Evolutionary conservation across 805 yeast species (phyloP), one percentile per base, ranked within the genome.

Genomic region (Grigorovia jiainica): DNA sequence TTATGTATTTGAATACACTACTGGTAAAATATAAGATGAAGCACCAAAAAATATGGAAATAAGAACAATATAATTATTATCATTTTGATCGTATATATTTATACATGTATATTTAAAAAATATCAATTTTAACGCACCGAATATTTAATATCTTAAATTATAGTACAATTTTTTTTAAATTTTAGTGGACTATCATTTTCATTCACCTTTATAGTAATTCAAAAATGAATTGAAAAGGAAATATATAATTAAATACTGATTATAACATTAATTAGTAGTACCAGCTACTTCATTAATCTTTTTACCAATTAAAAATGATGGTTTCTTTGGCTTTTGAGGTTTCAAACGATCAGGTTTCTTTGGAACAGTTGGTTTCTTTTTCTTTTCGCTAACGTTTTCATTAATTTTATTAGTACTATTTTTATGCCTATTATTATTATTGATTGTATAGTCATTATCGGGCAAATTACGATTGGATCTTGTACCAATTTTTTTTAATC

Each of bases 341-440:
- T 51, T 55, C 34, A 53, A 41, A 40, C 50, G 59, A 7, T 46
- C 53, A 1, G 87, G 87, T 49, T 77, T 79, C 23, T 79, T 78
- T 4, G 84, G 82, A 1, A 79, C 76, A 2, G 60, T 61, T 15
- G 61, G 59, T 46, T 54, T 48, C 40, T 49, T 34, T 50, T 58
- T 44, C 15, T 15, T 17, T 29, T 30, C 44, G 6, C 16, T 7
- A 10, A 13, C 3, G 15, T 13, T 27, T 13, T 10, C 31, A 27
- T 27, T n/a, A n/a, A n/a, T 27, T 50, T 38, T 49, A 51, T 39
- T 17, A 11, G 18, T 21, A 10, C 3, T 36, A 6, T 16, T 7
- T 31, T n/a, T 35, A 13, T 35, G 3, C 13, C 30, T 35, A 16
- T 16, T 16, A 24, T n/a, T 20, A 7, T 16, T 15, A 21, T 21